A percentile compares a stretch with the other conserved stretches of the same genome.
Conservation (phyloP, 306 rosid species). For the Trichosanthes truncata region DNA sequence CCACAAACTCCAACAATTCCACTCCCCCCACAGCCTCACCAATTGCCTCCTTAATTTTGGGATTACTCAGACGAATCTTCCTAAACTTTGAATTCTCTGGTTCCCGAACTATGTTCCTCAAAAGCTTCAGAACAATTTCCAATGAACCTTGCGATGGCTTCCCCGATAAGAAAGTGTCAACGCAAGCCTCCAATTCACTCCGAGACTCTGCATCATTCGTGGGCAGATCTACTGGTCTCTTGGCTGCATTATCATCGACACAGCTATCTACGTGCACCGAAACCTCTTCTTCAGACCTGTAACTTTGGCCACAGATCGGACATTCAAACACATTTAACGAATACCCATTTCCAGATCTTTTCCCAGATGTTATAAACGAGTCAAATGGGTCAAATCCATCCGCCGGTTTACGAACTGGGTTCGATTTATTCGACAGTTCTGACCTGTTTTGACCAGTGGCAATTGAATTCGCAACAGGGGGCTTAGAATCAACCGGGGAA, state of each 20-base stretch:
- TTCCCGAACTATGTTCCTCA: constrained; percentile 64
- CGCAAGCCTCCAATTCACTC: constrained; percentile 41
- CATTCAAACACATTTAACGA: constrained; percentile 56
- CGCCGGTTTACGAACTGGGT: constrained; percentile 22
- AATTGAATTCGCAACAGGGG: constrained; percentile 21
- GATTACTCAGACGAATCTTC: constrained; percentile 71
- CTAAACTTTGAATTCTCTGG: constrained; percentile 81
- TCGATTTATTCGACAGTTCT: constrained; percentile 11
- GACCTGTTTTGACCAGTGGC: constrained; percentile 8
- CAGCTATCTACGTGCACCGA: constrained; percentile 67
- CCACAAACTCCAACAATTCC: constrained; percentile 65
- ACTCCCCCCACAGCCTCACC: constrained; percentile 62
- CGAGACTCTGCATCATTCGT: constrained; percentile 15
- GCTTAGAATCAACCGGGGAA: constrained; percentile 16
- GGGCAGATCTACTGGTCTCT: constrained; percentile 12
- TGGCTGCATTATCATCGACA: constrained; percentile 19
- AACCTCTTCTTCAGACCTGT: constrained; percentile 71
- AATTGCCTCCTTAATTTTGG: constrained; percentile 71
- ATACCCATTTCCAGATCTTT: constrained; percentile 58
- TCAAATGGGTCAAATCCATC: constrained; percentile 78
- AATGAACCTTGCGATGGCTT: constrained; percentile 52
- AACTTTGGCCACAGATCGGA: constrained; percentile 59
- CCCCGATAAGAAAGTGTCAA: constrained; percentile 54
- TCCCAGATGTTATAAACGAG: constrained; percentile 61
- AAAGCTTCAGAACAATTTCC: constrained; percentile 55